Base-by-base conservation (phyloP, 2,329 filamentous ascomycete species). In the Beauveria varroae region DNA sequence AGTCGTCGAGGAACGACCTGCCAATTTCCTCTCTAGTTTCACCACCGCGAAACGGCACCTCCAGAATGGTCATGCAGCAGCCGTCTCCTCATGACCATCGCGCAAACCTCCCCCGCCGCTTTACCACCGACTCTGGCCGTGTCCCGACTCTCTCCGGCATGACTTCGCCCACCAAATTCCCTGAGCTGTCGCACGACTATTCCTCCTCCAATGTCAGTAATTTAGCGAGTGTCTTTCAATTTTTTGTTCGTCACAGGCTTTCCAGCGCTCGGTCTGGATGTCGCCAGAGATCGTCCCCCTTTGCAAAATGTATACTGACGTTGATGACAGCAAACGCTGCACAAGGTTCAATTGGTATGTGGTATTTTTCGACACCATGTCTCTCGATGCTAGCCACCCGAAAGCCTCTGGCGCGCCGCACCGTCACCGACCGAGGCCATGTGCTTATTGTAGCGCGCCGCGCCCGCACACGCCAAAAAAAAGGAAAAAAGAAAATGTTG, bases 91-190 rank as follows among this genome's bases (percentile, higher is more conserved):
- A 85, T 74, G 91, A 96, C 71, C 83, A 84, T 66, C 87, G 93
- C 75, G 85, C 86, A 65, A 87, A 86, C 68, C 81, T 98, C 72
- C 91, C 93, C 75, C 88, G 93, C 71, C 89, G 93, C 72, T 98
- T 98, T 77, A 98, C 93, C 65, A 95, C 93, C 62, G 96, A 96
- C 77, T 87, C 90, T 77, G 82, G 91, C 76, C 83, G 92, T 82
- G 79, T 93, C 76, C 88, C 89, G 74, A 91, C 89, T 72, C 79
- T 90, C 75, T 84, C 82, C 62, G 83, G 84, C 64, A 77, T 93
- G 71, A 80, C 82, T 44, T 73, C 76, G 52, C 78, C 78, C 67
- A 76, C 78, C 67, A 79, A 80, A 64, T 73, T 72, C 43, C 75
- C 77, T 56, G 81, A 82, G 60, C 68, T 75, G 24, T 62, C 68